Evolutionary conservation across 140 eudicot genomes (phyloP), one percentile per base, ranked within the genome.

Genomic region (Senecio squalidus): DNA sequence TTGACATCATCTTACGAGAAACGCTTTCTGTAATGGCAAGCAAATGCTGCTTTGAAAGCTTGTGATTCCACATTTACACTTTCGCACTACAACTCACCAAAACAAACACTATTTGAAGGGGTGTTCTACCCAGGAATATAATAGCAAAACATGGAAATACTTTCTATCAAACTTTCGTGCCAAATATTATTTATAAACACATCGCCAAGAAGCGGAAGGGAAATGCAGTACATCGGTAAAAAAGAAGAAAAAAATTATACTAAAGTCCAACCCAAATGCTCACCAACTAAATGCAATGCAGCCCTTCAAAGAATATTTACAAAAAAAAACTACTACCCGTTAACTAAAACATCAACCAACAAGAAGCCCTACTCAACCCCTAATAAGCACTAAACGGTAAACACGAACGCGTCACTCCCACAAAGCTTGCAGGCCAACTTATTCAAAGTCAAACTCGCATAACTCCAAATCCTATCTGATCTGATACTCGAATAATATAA

Each of bases 171-270:
- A 50, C 43, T 41, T 40, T 46, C 40, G 2, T 17, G 51, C 56
- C 28, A 70, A 36, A 53, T 31, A 31, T 71, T 71, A 71, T 71
- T 63, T 71, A 71, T 71, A 55, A 71, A 71, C 77, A 53, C 31
- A 57, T 63, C 46, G 5, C 25, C 59, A 36, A 33, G 34, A 36
- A 58, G 38, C 24, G 21, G 29, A 60, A 23, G 23, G 11, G 33
- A n/a, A 55, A 44, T 29, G 67, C 38, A 66, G 20, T 38, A 51
- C 39, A 27, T 9, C 30, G 33, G 67, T 18, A 55, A 16, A 14
- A 38, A 60, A 36, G 25, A 25, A 38, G 41, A 27, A 60, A 17
- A 20, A 17, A 61, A 61, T 61, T 29, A 26, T 17, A 51, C 70
- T 64, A 53, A 38, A 27, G 16, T 66, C 21, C 31, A 18, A 64